Evolutionary conservation across 2,329 filamentous ascomycete genomes (phyloP).

Genomic region (Xylariaceae sp.): DNA sequence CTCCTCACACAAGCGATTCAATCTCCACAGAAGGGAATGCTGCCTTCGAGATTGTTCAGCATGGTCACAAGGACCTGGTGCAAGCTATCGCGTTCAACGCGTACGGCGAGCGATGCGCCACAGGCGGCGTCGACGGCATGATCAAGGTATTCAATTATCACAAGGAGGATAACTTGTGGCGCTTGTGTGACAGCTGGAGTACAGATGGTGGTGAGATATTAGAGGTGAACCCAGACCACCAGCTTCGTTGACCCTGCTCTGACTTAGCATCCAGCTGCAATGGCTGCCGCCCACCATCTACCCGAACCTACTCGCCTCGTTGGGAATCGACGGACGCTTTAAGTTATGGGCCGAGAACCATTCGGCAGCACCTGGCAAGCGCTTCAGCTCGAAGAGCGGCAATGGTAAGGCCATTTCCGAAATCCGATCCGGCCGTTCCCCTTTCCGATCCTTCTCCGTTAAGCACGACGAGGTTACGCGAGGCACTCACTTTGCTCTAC

Average conservation of each 20-base stretch:
- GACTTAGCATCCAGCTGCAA: slow-evolving; percentile 59
- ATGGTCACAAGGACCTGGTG: slow-evolving; percentile 76
- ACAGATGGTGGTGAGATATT: slow-evolving; percentile 88
- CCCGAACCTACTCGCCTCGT: slow-evolving; percentile 77
- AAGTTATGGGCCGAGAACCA: slow-evolving; percentile 92
- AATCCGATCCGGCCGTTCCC: slow-evolving; percentile 54
- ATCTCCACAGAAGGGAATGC: slow-evolving; percentile 35
- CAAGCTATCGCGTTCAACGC: slow-evolving; percentile 86
- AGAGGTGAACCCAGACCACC: slow-evolving; percentile 54
- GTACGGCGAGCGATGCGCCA: slow-evolving; percentile 87
- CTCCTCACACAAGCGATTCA: slow-evolving; percentile 16
- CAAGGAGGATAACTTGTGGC: slow-evolving; percentile 67
- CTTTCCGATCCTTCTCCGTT: slow-evolving; percentile 80
- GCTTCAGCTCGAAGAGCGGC: slow-evolving; percentile 65
- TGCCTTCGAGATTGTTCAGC: slow-evolving; percentile 59
- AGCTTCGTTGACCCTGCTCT: slow-evolving; percentile 7
- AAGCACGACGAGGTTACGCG: slow-evolving; percentile 74
- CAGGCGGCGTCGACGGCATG: slow-evolving; percentile 86
- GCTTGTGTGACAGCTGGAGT: slow-evolving; percentile 79
- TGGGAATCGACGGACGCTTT: slow-evolving; percentile 85
- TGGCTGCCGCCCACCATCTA: slow-evolving; percentile 91
- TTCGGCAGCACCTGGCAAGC: slow-evolving; percentile 70
- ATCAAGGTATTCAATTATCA: slow-evolving; percentile 88
- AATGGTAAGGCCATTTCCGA: slow-evolving; percentile 49
- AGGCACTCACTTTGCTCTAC: slow-evolving; percentile 80